Evolutionary conservation across 129 eudicot species (phyloP).

Genomic region (Lonicera japonica): DNA sequence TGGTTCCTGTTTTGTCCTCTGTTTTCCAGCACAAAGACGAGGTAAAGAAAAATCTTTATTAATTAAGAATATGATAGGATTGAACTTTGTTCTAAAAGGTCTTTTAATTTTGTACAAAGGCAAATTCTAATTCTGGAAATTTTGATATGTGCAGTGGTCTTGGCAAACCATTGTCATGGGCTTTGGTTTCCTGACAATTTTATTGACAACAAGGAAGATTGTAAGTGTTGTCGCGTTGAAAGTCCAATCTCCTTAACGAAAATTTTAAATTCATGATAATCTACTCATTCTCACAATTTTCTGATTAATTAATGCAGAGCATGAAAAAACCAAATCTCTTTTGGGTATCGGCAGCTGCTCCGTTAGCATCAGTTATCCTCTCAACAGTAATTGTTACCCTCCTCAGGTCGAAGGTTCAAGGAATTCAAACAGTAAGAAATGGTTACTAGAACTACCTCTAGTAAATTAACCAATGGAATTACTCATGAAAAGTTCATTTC

Average conservation of each 20-base stretch:
- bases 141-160: constrained; percentile 68
- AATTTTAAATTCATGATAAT: neutral
- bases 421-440: constrained; percentile 55
- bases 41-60: constrained; percentile 24
- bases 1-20: constrained; percentile 74
- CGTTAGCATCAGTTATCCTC: constrained; percentile 76
- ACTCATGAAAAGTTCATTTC: neutral
- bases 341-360: constrained; percentile 98
- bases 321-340: constrained; percentile 71
- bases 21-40: constrained; percentile 60
- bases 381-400: constrained; percentile 75
- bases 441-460: neutral
- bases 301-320: constrained; percentile 45
- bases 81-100: neutral
- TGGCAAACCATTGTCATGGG: constrained; percentile 97
- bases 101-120: neutral
- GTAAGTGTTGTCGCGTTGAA: constrained; percentile 35
- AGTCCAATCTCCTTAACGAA: too few relatives aligned
- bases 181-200: constrained; percentile 51
- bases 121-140: neutral
- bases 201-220: constrained; percentile 60
- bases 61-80: neutral
- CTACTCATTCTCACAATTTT: neutral
- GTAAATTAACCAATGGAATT: neutral
- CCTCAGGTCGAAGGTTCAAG: constrained; percentile 55